Evolutionary conservation across 2,329 filamentous ascomycete species (phyloP), one percentile per base, ranked within the genome.

Genomic region (Penicillium sp.): DNA sequence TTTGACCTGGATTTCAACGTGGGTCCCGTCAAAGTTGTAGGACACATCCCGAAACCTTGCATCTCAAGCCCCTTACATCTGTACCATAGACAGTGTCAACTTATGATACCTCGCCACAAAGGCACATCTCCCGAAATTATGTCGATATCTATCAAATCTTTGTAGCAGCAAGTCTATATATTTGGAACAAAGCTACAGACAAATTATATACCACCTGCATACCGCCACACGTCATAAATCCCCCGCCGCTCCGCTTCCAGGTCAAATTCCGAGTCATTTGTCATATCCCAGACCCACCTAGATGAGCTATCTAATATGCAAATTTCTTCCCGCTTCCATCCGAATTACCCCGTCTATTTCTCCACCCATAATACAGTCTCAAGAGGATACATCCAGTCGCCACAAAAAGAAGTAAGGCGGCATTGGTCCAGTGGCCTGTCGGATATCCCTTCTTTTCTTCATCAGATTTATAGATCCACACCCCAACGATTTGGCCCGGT

Each of bases 401-500:
- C 0, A 87, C 85, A 58, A 87, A 81, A 13, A 88, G 75, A 42
- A 88, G 66, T 62, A 88, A 71, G 11, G 75, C 85, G 2, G 84
- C 85, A 68, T 89, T 88, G 4, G 81, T 82, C 84, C 85, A 89
- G 67, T 91, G 88, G 0, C 88, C 88, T 0, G 87, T 90, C 0
- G 87, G 87, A 69, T 89, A 91, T 0, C 88, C 88, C 10, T 64
- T 73, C 23, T 75, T 70, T 19, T 80, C 82, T 71, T 91, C 86
- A 11, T 83, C 75, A 1, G 83, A 78, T 67, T 88, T 88, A 74
- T 90, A 91, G 60, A 90, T 90, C 87, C 87, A 91, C 1, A 90
- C 86, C 0, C 88, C 88, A 0, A 85, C 83, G 42, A 91, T 91
- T 71, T 91, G 88, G 0, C 88, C 88, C 0, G 88, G 80, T 0